Base-by-base conservation (phyloP, 164 flowering plant species). In the Malania oleifera region DNA sequence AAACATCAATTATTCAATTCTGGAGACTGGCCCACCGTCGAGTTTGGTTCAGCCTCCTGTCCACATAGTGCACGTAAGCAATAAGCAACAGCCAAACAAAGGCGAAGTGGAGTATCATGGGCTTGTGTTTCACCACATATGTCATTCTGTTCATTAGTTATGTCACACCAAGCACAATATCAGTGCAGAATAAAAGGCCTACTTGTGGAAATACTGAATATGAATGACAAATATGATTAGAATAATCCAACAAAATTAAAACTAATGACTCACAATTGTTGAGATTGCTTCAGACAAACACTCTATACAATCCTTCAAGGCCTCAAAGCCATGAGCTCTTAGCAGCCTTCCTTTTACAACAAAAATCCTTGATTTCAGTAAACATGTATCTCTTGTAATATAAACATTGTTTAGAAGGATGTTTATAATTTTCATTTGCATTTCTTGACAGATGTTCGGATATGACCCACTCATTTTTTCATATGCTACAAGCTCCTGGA, bases 401-500 rank as follows among this genome's bases (percentile, higher is more conserved):
- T 82, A 82, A 2, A 85, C 65, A 60, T 83, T 68, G 40, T 72
- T 45, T 67, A 93, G 56, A 22, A 90, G 92, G 61, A 76, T 70
- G 56, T 72, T 54, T 3, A 72, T 72, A 19, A 85, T 73, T 63
- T 75, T 60, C 70, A 77, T 66, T 72, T 80, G 86, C 96, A 88
- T 86, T 75, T 45, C 65, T 56, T 69, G 77, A 73, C 88, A 82
- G 20, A 82, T 67, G 37, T 64, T 62, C 22, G 82, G 81, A 55
- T 58, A 56, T 11, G 56, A 52, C 37, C 66, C 37, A 46, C 60
- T 68, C 67, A 81, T 34, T 70, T 81, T 87, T 47, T 80, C 80
- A 67, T 90, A 93, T 46, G 80, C 83, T 66, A 66, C 54, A 69
- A 90, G 86, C 75, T 87, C 98, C 98, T 93, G 58, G 23, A 19